A percentile compares a stretch with the other conserved stretches of the same genome.
phyloP scores from a whole-genome alignment of 179 eudicot genomes.

The Actinidia polygama region DNA sequence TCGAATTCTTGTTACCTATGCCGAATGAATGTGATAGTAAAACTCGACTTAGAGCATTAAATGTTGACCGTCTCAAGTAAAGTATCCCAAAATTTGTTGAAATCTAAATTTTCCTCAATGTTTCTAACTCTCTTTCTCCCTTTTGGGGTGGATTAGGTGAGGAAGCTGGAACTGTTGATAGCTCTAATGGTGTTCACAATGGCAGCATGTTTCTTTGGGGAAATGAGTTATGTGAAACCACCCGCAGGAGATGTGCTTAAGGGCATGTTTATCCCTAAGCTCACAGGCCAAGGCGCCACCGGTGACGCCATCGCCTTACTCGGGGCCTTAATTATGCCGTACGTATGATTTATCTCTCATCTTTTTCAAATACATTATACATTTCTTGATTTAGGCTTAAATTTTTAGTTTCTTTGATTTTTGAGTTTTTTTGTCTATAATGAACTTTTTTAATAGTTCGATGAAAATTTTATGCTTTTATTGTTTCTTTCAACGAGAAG shows the following conservation, averaged over 20 bases:
- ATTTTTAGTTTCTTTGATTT: no score
- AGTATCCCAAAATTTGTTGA: no score
- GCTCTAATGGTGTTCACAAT: slow-evolving; percentile 62
- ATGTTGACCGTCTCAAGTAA: no score
- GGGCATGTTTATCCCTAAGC: slow-evolving; percentile 83
- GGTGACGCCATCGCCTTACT: slow-evolving; percentile 80
- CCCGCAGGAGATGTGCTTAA: slow-evolving; percentile 51
- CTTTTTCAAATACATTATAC: background rate
- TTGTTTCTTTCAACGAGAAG: no score
- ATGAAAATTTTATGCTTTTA: no score
- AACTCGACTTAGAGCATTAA: no score
- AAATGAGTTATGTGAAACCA: slow-evolving; percentile 70
- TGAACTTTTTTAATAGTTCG: no score
- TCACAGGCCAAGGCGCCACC: slow-evolving; percentile 58
- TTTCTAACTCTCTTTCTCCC: background rate
- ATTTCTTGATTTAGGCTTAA: no score
- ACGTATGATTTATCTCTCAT: slow-evolving; percentile 26
- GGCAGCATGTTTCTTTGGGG: slow-evolving; percentile 86
- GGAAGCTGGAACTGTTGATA: slow-evolving; percentile 74
- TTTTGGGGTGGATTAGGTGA: slow-evolving; percentile 42
- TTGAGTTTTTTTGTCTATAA: no score
- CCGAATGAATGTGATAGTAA: no score
- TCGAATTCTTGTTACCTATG: no score
- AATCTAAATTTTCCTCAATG: no score
- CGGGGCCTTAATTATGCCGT: slow-evolving; percentile 92